Evolutionary conservation across 2,329 filamentous ascomycete species (phyloP), one percentile per base, ranked within the genome.

Genomic region (Trichoderma aggressivum): DNA sequence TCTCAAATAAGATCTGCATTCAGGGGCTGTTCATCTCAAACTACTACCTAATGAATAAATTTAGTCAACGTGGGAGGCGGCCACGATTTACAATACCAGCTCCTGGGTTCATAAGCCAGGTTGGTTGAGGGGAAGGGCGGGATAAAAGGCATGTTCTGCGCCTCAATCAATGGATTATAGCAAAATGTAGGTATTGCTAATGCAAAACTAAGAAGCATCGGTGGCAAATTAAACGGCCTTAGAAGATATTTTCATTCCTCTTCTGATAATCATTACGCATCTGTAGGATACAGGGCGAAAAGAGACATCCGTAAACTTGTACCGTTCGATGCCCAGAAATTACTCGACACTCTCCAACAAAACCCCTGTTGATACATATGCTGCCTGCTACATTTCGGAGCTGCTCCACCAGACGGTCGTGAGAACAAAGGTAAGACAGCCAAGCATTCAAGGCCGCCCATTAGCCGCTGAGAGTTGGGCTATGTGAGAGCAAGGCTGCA

Each of bases 401-500:
- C n/a, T 32, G 18, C 18, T 59, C 18, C 18, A 34, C 28, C n/a
- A 6, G 47, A n/a, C 24, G 18, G 50, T 24, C 21, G 10, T 16
- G 5, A 18, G 11, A 14, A 34, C 24, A 66, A 36, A 10, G 12
- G 21, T 24, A 21, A 7, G n/a, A 50, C 10, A 14, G 32, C 14
- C 16, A 26, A 68, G 12, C 12, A 16, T 6, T 3, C 5, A 47
- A 47, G 7, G 6, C 43, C 2, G 43, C 43, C 30, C 14, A 68
- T 10, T 68, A 12, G 14, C 26, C 28, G 21, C 28, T n/a, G n/a
- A 47, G 16, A 11, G 30, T 30, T 56, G 70, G 55, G 16, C 59
- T 69, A 7, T 68, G 67, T 16, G 73, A 71, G 16, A 59, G 61
- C 30, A 76, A 74, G 4, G 78, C 71, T 8, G 73, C 73, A 7